Evolutionary conservation across 2,329 filamentous ascomycete genomes (phyloP), one percentile per base, ranked within the genome.

Genomic region (Aspergillus neotritici): DNA sequence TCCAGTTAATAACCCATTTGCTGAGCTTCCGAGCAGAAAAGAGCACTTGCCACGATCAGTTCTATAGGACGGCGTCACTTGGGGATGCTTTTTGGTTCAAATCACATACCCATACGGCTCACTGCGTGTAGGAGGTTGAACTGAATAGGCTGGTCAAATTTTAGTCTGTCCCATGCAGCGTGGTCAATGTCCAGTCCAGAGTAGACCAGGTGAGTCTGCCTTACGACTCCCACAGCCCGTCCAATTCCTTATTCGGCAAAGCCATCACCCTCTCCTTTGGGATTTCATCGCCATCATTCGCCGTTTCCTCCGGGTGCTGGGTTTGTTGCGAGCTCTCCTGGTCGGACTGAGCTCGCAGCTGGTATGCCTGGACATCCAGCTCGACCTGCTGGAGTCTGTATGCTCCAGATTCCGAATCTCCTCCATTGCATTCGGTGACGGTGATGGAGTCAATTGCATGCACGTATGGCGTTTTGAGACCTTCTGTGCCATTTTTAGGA

Each of bases 161-260:
- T 53, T 3, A 76, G 61, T 3, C 65, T 65, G 30, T 38, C 5
- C 31, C 28, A 32, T 15, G 33, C 35, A 10, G 11, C n/a, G 15
- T 31, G 32, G 12, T 31, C 7, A 25, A 9, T 8, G 14, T 31
- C n/a, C n/a, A 21, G 28, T 29, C 3, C 9, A 10, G 14, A 13
- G 25, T 17, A 15, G 17, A 35, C 21, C 28, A 37, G 8, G 34
- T n/a, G n/a, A 17, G n/a, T 31, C 12, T 28, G 12, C 14, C 62
- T 12, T 61, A 67, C 48, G 70, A 68, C 45, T 71, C 65, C 71
- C 71, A 74, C 7, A 69, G 52, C 10, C 67, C 66, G 39, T 67
- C 62, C 12, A 73, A 51, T 4, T 58, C 54, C n/a, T 56, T 56
- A 46, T 57, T 67, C 1, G 71, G 71, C 32, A 74, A 51, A 1